phyloP scores from a whole-genome alignment of 2,329 filamentous ascomycete genomes.

The Aspergillus cejpii region DNA sequence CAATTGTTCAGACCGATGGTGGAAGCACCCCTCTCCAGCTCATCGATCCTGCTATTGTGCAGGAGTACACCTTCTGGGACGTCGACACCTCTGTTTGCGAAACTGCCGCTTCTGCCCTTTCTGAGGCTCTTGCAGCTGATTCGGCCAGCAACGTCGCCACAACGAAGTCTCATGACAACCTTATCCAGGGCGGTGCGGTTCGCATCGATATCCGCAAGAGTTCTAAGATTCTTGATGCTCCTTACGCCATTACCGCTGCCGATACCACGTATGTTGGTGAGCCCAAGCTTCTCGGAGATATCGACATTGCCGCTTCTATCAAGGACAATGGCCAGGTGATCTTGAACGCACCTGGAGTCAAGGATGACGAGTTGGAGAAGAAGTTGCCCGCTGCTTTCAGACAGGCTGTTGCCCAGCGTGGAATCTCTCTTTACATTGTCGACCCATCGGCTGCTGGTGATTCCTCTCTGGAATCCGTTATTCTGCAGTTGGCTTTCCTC shows the following conservation, averaged over 20 bases:
- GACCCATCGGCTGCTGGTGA: slow-evolving; percentile 64
- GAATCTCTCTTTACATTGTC: slow-evolving; percentile 65
- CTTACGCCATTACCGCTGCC: slow-evolving; percentile 72
- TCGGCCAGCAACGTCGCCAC: slow-evolving; percentile 56
- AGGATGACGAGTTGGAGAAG: slow-evolving; percentile 86
- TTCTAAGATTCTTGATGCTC: slow-evolving; percentile 73
- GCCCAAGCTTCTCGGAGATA: slow-evolving; percentile 68
- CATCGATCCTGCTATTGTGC: slow-evolving; percentile 50
- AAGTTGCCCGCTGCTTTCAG: slow-evolving; percentile 64
- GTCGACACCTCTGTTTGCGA: slow-evolving; percentile 65
- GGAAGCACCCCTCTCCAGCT: slow-evolving; percentile 46
- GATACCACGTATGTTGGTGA: slow-evolving; percentile 74
- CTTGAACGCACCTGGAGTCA: slow-evolving; percentile 68
- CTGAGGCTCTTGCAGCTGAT: slow-evolving; percentile 55
- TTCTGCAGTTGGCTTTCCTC: slow-evolving; percentile 77
- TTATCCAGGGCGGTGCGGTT: slow-evolving; percentile 66
- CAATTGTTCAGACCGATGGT: slow-evolving; percentile 33
- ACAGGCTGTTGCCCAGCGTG: slow-evolving; percentile 63
- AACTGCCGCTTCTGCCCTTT: slow-evolving; percentile 57
- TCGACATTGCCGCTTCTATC: slow-evolving; percentile 65
- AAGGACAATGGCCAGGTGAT: slow-evolving; percentile 67
- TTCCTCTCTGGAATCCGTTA: slow-evolving; percentile 59
- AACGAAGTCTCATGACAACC: slow-evolving; percentile 55
- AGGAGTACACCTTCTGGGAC: slow-evolving; percentile 94
- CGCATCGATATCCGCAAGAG: slow-evolving; percentile 81